phyloP scores from a whole-genome alignment of 768 basidiomycete species.

The Boletus coccyginus region DNA sequence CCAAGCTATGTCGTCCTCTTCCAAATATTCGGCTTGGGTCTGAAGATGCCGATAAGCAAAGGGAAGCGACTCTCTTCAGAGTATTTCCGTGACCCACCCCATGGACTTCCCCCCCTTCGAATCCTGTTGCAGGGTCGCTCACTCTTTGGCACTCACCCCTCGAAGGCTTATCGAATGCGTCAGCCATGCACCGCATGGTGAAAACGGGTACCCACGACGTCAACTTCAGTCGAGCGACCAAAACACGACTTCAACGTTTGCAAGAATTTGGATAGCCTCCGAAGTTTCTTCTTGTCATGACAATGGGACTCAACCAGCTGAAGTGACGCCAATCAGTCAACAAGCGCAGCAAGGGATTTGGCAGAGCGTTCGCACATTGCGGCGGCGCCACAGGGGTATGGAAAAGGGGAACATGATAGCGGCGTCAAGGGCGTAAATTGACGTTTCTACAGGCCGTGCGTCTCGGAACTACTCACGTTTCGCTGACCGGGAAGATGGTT shows the following conservation, averaged over 20 bases:
- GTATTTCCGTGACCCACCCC: constrained; percentile 14
- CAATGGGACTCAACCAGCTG: too few species aligned
- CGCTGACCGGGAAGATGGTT: not conserved
- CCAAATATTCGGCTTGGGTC: constrained; percentile 25
- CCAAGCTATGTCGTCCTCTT: constrained; percentile 30
- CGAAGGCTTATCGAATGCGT: constrained; percentile 8
- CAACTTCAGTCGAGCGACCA: constrained; percentile 8
- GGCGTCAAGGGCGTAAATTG: constrained; percentile 4
- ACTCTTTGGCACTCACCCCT: constrained; percentile 14
- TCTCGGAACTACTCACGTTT: not conserved
- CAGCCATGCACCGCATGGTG: not conserved
- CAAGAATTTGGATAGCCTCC: constrained; percentile 1
- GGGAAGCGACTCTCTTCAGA: not conserved
- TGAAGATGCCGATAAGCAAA: not conserved
- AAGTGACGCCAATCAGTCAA: too few species aligned
- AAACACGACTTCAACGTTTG: constrained; percentile 22
- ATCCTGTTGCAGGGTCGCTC: constrained; percentile 12
- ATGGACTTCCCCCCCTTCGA: constrained; percentile 16
- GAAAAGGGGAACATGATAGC: constrained; percentile 7
- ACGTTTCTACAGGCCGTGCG: not conserved
- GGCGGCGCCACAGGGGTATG: not conserved
- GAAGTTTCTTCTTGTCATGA: too few species aligned
- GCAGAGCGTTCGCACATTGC: not conserved
- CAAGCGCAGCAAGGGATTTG: too few species aligned
- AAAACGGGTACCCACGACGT: constrained; percentile 10